These are phyloP conservation scores for Globisporangium takayamanum DNA, from an alignment of 352 stramenopile species.

Conservation along the genomic window DNA sequence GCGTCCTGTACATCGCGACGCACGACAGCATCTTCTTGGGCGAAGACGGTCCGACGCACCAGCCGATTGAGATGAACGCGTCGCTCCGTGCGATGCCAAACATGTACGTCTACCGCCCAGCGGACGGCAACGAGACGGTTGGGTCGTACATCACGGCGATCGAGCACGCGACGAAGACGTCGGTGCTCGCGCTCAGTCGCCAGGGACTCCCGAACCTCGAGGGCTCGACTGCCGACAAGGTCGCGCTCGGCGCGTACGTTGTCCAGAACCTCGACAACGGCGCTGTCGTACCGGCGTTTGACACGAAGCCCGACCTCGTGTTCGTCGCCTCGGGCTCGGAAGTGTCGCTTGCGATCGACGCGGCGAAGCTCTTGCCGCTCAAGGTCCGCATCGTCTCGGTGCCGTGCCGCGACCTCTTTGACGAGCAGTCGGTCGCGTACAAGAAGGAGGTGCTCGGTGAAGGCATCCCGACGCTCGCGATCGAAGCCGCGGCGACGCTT, in stretches of 20 bases:
- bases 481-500: constrained; percentile 92
- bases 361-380: constrained; percentile 86
- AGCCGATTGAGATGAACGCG: constrained; percentile 98
- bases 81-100: constrained; percentile 96
- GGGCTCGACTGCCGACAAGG: constrained; percentile 84
- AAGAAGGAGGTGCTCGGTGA: constrained; percentile 93
- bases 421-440: constrained; percentile 94
- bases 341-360: constrained; percentile 92
- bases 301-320: constrained; percentile 85
- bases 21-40: constrained; percentile 99
- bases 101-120: constrained; percentile 96
- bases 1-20: constrained; percentile 98
- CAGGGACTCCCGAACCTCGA: constrained; percentile 89
- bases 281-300: constrained; percentile 60
- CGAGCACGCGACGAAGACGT: constrained; percentile 83
- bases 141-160: constrained; percentile 91
- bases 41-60: constrained; percentile 99
- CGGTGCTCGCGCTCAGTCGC: constrained; percentile 92
- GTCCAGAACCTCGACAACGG: constrained; percentile 75
- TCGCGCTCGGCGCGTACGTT: constrained; percentile 89
- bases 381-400: constrained; percentile 95
- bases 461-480: constrained; percentile 91
- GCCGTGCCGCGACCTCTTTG: constrained; percentile 97
- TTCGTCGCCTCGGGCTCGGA: constrained; percentile 94
- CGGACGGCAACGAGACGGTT: constrained; percentile 98